These are phyloP conservation scores for Amanita inopinata DNA, from an alignment of 768 basidiomycete species.

Conservation along the genomic window DNA sequence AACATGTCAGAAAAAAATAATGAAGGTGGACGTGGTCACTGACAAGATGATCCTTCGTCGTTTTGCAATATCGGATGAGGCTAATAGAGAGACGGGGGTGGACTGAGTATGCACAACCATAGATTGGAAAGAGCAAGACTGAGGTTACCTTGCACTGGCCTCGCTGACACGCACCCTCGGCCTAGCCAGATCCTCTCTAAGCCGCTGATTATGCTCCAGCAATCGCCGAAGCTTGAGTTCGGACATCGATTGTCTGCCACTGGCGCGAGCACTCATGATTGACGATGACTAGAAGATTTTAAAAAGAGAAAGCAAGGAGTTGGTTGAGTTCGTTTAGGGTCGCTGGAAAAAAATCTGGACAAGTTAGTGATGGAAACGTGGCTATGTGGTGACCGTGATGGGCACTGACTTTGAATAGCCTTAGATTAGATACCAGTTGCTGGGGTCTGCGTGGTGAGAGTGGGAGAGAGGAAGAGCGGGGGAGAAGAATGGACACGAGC, in stretches of 20 bases:
- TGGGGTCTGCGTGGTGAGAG: too few species aligned
- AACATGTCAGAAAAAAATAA: slow-evolving; percentile 1
- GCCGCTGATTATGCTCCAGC: slow-evolving; percentile 88
- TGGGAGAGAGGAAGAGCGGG: too few species aligned
- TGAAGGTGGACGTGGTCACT: slow-evolving; percentile 12
- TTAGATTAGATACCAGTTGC: too few species aligned
- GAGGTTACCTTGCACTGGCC: slow-evolving; percentile 73
- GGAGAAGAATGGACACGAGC: too few species aligned
- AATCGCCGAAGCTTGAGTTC: slow-evolving; percentile 94
- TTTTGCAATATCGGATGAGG: slow-evolving; percentile 90
- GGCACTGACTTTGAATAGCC: too few species aligned
- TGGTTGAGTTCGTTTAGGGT: too few species aligned
- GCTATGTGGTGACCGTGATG: neutral
- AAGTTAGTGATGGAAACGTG: slow-evolving; percentile 3
- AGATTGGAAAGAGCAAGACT: neutral
- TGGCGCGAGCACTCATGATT: slow-evolving; percentile 48
- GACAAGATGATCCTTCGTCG: slow-evolving; percentile 74
- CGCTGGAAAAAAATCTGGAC: neutral
- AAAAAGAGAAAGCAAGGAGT: neutral
- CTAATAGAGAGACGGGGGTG: slow-evolving; percentile 29
- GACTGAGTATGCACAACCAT: neutral
- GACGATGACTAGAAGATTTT: slow-evolving; percentile 7
- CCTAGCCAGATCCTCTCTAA: slow-evolving; percentile 83
- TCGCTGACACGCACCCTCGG: slow-evolving; percentile 88
- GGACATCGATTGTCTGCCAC: slow-evolving; percentile 84